Percentiles rank a stretch among this genome's conserved stretches.
Evolutionary conservation across 2,329 filamentous ascomycete species (phyloP).

Genomic region (Alternaria novae-zelandiae): DNA sequence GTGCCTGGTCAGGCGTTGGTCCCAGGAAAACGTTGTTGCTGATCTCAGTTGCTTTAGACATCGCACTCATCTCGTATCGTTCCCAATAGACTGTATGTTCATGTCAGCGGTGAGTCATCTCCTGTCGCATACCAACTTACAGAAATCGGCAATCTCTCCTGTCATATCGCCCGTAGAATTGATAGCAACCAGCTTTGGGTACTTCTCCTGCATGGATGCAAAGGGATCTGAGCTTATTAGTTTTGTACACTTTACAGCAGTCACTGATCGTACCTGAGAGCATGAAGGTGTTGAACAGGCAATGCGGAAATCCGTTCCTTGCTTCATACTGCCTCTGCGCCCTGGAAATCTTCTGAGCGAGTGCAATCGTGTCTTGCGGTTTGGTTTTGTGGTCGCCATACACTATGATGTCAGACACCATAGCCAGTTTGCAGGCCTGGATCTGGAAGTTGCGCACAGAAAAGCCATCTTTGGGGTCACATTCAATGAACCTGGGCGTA

Average conservation of each 20-base stretch:
- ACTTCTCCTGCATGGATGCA: constrained; percentile 67
- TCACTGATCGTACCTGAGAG: constrained; percentile 58
- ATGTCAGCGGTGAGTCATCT: neutral
- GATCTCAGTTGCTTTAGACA: constrained; percentile 90
- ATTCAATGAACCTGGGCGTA: constrained; percentile 73
- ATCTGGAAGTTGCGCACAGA: constrained; percentile 98
- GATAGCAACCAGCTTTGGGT: constrained; percentile 75
- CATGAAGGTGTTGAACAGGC: constrained; percentile 84
- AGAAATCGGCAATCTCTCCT: constrained; percentile 84
- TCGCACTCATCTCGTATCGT: constrained; percentile 87
- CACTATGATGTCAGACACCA: constrained; percentile 88
- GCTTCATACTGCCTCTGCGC: constrained; percentile 78
- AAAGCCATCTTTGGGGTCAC: constrained; percentile 88
- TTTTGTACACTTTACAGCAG: neutral
- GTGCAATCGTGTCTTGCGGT: constrained; percentile 68
- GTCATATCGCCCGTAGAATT: constrained; percentile 75
- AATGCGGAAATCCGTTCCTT: constrained; percentile 64
- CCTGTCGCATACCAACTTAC: constrained; percentile 47
- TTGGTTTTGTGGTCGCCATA: constrained; percentile 77
- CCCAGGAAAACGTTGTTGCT: constrained; percentile 89
- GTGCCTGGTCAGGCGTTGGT: constrained; percentile 76
- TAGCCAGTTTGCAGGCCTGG: constrained; percentile 84
- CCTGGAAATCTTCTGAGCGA: constrained; percentile 68
- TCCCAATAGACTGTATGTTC: constrained; percentile 72
- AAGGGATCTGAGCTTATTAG: constrained; percentile 30